Evolutionary conservation across 371 early-diverging fungal genomes (phyloP), one percentile per base, ranked within the genome.

Genomic region (Lichtheimia ramosa): DNA sequence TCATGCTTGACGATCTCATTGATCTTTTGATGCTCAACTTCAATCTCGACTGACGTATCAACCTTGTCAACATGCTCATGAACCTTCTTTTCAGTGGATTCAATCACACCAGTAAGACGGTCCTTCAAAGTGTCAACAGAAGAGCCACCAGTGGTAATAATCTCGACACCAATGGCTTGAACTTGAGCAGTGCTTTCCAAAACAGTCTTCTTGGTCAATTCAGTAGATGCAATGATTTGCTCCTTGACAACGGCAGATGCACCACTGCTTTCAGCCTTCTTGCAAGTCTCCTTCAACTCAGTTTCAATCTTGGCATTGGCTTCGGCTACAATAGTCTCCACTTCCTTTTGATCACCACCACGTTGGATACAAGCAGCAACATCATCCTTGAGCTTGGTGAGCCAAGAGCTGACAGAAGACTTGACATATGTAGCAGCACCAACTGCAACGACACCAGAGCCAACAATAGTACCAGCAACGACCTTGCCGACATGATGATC

Each of bases 51-150:
- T 2, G 51, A 51, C 1, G 51, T 27, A 42, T 59, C 59, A 12
- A 40, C 39, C 14, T 48, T 52, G 5, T 59, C 64, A 10, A 68
- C 48, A 4, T 64, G 48, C 34, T 64, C 60, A 42, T 62, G 59
- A n/a, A 75, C 64, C 14, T 57, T 27, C 15, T 62, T 62, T 14
- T 75, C 71, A 23, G 66, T 60, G 12, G 65, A 39, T 23, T 66
- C 62, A n/a, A 71, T 58, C 0, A 71, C 40, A 5, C 61, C 56
- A 15, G 65, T 58, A 69, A 74, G 71, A 40, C 63, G 49, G 10
- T 65, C 67, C 8, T 46, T 24, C 13, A 49, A 34, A n/a, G 23
- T 40, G 13, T 16, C 41, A 27, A 40, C 42, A 23, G 43, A 42
- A 21, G 51, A 43, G n/a, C 24, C 54, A 40, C 54, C 46, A 21